These are phyloP conservation scores for Castanea mollissima DNA, from an alignment of 306 rosid species.

Conservation along the genomic window DNA sequence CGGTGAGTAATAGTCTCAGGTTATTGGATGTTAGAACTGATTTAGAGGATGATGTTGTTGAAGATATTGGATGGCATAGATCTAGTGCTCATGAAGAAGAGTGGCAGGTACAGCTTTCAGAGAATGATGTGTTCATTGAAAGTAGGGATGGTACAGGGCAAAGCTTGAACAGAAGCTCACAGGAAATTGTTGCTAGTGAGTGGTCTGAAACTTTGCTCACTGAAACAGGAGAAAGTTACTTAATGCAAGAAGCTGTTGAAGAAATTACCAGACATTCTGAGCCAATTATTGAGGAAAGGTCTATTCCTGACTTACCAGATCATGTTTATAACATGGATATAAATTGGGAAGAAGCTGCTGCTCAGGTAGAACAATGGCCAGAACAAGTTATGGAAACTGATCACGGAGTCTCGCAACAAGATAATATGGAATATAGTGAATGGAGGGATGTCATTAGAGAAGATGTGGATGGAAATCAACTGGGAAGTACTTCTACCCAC, in stretches of 20 bases:
- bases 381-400: constrained; percentile 52
- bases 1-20: constrained; percentile 35
- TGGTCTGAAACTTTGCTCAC: constrained; percentile 36
- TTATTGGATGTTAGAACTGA: constrained; percentile 34
- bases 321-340: constrained; percentile 24
- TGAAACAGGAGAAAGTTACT: constrained; percentile 35
- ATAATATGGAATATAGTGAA: constrained; percentile 35
- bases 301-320: constrained; percentile 32
- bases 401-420: constrained; percentile 46
- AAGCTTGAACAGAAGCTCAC: constrained; percentile 34
- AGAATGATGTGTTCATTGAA: constrained; percentile 31
- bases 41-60: constrained; percentile 33
- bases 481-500: constrained; percentile 40
- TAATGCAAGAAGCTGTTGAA: constrained; percentile 35
- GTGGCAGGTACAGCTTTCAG: constrained; percentile 36
- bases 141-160: constrained; percentile 34
- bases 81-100: constrained; percentile 36
- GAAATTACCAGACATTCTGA: constrained; percentile 43
- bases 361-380: constrained; percentile 45
- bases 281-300: constrained; percentile 31
- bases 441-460: constrained; percentile 43
- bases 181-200: constrained; percentile 27
- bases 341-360: constrained; percentile 41
- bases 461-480: constrained; percentile 48
- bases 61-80: constrained; percentile 36